Percentiles rank a stretch among this genome's conserved stretches.
phyloP scores from a whole-genome alignment of 352 stramenopile species.

The Phytophthora pseudosyringae region DNA sequence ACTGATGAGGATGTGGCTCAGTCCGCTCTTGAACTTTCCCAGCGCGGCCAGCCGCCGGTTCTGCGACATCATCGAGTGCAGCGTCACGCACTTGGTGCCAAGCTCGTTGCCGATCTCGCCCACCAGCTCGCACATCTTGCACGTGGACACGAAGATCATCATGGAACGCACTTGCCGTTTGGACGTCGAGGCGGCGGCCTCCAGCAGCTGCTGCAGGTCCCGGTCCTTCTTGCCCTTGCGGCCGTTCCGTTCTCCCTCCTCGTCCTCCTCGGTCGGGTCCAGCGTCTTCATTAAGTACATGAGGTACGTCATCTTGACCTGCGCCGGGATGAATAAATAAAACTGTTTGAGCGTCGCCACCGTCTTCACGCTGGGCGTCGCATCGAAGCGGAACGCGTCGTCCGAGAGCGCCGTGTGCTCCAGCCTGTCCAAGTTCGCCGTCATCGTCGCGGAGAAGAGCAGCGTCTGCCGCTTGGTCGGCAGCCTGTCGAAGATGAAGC shows the following conservation, averaged over 20 bases:
- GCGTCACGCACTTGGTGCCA: slow-evolving; percentile 92
- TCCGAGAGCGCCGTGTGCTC: slow-evolving; percentile 73
- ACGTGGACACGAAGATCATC: slow-evolving; percentile 98
- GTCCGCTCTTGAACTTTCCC: slow-evolving; percentile 97
- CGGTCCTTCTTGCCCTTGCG: slow-evolving; percentile 47
- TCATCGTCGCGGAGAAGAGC: slow-evolving; percentile 98
- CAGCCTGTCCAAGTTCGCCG: slow-evolving; percentile 88
- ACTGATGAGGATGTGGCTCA: slow-evolving; percentile 94
- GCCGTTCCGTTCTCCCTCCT: slow-evolving; percentile 51
- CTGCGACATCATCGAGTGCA: slow-evolving; percentile 97
- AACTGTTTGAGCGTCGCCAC: slow-evolving; percentile 94
- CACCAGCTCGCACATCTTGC: slow-evolving; percentile 94
- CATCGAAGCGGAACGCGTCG: slow-evolving; percentile 74
- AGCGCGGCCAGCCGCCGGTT: slow-evolving; percentile 93
- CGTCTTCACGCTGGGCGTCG: slow-evolving; percentile 85
- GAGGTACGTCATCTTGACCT: slow-evolving; percentile 97
- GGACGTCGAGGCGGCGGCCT: slow-evolving; percentile 22
- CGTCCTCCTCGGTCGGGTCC: slow-evolving; percentile 65
- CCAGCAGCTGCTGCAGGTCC: slow-evolving; percentile 34
- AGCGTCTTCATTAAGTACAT: slow-evolving; percentile 86
- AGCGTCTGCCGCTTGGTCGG: slow-evolving; percentile 93
- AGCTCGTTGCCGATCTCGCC: slow-evolving; percentile 95
- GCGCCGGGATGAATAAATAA: slow-evolving; percentile 98
- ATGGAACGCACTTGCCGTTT: slow-evolving; percentile 71
- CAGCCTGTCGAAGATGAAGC: slow-evolving; percentile 86